Conservation (phyloP, 2,329 filamentous ascomycete species). For the Geoglossum cookeanum region DNA sequence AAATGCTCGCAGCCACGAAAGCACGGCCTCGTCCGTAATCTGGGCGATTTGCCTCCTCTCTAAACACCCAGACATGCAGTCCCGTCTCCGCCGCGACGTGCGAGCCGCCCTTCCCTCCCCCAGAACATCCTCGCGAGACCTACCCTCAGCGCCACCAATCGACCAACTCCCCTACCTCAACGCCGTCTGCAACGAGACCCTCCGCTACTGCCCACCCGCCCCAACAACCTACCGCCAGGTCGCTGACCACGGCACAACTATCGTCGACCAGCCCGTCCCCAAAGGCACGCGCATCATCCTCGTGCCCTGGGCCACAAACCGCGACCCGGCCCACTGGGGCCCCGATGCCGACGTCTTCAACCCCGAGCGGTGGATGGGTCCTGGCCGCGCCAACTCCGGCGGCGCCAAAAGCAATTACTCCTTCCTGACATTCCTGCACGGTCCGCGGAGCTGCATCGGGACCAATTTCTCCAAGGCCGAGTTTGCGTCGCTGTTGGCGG, state of each 20-base stretch:
- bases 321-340: slow-evolving; percentile 53
- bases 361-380: slow-evolving; percentile 54
- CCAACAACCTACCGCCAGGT: slow-evolving; percentile 51
- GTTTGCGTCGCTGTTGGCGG: slow-evolving; percentile 65
- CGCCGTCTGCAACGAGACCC: slow-evolving; percentile 58
- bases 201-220: slow-evolving; percentile 56
- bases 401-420: slow-evolving; percentile 60
- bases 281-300: slow-evolving; percentile 52
- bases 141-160: slow-evolving; percentile 22
- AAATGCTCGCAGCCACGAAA: slow-evolving; percentile 37
- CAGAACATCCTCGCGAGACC: slow-evolving; percentile 8
- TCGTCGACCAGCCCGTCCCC: slow-evolving; percentile 46
- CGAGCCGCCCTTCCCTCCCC: slow-evolving; percentile 37
- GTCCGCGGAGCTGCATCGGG: slow-evolving; percentile 72
- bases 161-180: slow-evolving; percentile 63
- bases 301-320: slow-evolving; percentile 48
- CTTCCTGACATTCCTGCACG: slow-evolving; percentile 68
- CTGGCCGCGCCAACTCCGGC: slow-evolving; percentile 37
- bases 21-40: slow-evolving; percentile 55
- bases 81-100: slow-evolving; percentile 48
- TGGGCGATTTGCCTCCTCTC: slow-evolving; percentile 58
- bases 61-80: slow-evolving; percentile 44
- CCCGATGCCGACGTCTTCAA: slow-evolving; percentile 54
- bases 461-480: slow-evolving; percentile 64
- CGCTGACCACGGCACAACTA: slow-evolving; percentile 36